These are phyloP conservation scores for Candida dubliniensis DNA, from an alignment of 1,139 yeast species.

Conservation along the genomic window DNA sequence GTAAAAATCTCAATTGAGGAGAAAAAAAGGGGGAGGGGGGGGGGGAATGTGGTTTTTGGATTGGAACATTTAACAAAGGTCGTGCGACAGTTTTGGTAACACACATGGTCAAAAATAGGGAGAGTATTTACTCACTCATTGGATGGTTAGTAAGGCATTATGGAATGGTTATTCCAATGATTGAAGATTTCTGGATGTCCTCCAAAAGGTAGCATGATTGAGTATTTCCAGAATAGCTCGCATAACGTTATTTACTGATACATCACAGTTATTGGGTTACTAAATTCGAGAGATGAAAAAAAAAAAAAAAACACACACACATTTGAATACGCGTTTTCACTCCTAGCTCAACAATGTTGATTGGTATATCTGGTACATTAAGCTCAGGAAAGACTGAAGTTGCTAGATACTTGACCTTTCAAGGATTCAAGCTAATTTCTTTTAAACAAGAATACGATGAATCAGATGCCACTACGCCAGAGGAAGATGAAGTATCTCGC, in stretches of 20 bases:
- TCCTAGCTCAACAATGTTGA: conserved; percentile 52
- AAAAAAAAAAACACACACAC: too few species aligned
- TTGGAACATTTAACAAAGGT: neutral
- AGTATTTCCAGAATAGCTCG: too few species aligned
- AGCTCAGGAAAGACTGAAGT: conserved; percentile 72
- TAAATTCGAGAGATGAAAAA: neutral
- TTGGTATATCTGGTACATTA: conserved; percentile 73
- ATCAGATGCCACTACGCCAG: conserved; percentile 5
- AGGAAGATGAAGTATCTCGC: neutral
- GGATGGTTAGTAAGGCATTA: too few species aligned
- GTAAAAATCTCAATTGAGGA: neutral
- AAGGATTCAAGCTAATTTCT: conserved; percentile 51
- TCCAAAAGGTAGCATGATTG: too few species aligned
- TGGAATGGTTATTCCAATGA: too few species aligned
- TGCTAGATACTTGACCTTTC: conserved; percentile 54
- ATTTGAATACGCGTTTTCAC: neutral
- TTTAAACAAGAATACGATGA: conserved; percentile 11
- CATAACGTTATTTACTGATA: too few species aligned
- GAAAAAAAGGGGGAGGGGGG: neutral
- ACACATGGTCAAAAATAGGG: too few species aligned
- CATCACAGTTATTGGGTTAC: too few species aligned
- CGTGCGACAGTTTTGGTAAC: too few species aligned
- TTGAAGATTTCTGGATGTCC: too few species aligned
- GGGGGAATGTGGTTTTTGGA: too few species aligned
- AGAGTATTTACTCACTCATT: too few species aligned